Evolutionary conservation across 2,329 filamentous ascomycete genomes (phyloP).

Genomic region (Dothiorella sarmentorum): DNA sequence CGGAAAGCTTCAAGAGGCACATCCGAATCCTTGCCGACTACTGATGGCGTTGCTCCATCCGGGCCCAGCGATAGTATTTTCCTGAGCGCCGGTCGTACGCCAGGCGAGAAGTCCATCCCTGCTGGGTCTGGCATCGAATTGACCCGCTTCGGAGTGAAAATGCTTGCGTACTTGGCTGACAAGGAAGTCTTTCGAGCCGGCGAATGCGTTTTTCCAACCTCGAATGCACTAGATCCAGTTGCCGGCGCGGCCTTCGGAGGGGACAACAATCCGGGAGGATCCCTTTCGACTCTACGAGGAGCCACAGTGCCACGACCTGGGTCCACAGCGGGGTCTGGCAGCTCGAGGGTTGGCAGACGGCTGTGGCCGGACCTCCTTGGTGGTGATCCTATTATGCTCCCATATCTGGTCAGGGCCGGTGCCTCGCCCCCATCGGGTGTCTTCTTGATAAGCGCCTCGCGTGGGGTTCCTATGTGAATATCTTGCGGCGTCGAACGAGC

Average conservation of each 20-base stretch:
- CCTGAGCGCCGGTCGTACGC: slow-evolving; percentile 36
- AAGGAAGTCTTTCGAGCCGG: slow-evolving; percentile 29
- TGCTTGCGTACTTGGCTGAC: slow-evolving; percentile 32
- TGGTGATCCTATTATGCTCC: slow-evolving; percentile 55
- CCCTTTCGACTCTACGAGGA: slow-evolving; percentile 19
- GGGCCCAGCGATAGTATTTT: slow-evolving; percentile 44
- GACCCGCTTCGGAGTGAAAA: slow-evolving; percentile 40
- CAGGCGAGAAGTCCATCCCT: not conserved
- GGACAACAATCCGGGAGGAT: slow-evolving; percentile 24
- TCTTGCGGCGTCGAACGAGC: slow-evolving; percentile 17
- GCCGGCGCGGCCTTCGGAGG: not conserved
- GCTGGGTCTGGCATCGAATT: slow-evolving; percentile 36
- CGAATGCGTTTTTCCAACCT: slow-evolving; percentile 41
- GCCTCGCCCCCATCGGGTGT: slow-evolving; percentile 12
- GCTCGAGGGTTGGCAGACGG: slow-evolving; percentile 51
- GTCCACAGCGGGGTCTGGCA: slow-evolving; percentile 61
- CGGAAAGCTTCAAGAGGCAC: slow-evolving; percentile 56
- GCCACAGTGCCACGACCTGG: slow-evolving; percentile 28
- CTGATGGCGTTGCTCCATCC: slow-evolving; percentile 28
- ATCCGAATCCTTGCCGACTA: slow-evolving; percentile 38
- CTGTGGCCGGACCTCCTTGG: slow-evolving; percentile 8
- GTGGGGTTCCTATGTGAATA: slow-evolving; percentile 22
- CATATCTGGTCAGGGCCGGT: slow-evolving; percentile 52
- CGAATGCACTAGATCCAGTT: slow-evolving; percentile 38
- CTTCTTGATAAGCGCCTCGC: slow-evolving; percentile 15